Base-by-base conservation (phyloP, 2,329 filamentous ascomycete species). In the Sclerotinia glacialis region DNA sequence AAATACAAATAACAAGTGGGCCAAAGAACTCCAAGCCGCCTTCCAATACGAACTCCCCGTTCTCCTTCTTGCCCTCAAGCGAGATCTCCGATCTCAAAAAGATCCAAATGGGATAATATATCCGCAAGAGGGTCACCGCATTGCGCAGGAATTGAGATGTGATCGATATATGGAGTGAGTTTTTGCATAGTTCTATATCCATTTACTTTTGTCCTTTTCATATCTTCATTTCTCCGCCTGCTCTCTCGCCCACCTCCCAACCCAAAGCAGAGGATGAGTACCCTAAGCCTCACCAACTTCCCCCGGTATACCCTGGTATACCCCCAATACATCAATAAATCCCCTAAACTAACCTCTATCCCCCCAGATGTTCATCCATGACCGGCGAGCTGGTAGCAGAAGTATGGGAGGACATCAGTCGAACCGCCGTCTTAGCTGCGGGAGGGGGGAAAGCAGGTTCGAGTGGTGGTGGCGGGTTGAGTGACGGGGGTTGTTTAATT, bases 121-220 rank as follows among this genome's bases (percentile, higher is more conserved):
- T 68, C 86, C 86, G 14, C 83, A 88, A 68, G 86, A 88, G 75
- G 86, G 80, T 1, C 85, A 86, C 72, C 79, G 79, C 34, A 74
- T 82, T 61, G 82, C 86, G 28, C 85, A 87, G 72, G 80, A 82
- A 70, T 80, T 88, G 79, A 78, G 86, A 63, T 85, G 81, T 56
- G 86, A 89, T 75, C 83, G 83, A 69, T 89, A 88, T 71, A 82
- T 87, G 74, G 86, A 89, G 72, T 89, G 86, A 26, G 63, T 60
- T 23, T 26, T 16, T 40, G 3, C 37, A 40, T 37, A 37, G 2
- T 37, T 40, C 3, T 9, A 26, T 18, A 21, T 12, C 6, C 11
- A n/a, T 23, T 21, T 14, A 3, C 4, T 16, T 23, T 8, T 9
- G 3, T 23, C 34, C 14, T 23, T 18, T 55, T n/a, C 5, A 14